phyloP scores from a whole-genome alignment of 164 flowering plant genomes.

The Houttuynia cordata region DNA sequence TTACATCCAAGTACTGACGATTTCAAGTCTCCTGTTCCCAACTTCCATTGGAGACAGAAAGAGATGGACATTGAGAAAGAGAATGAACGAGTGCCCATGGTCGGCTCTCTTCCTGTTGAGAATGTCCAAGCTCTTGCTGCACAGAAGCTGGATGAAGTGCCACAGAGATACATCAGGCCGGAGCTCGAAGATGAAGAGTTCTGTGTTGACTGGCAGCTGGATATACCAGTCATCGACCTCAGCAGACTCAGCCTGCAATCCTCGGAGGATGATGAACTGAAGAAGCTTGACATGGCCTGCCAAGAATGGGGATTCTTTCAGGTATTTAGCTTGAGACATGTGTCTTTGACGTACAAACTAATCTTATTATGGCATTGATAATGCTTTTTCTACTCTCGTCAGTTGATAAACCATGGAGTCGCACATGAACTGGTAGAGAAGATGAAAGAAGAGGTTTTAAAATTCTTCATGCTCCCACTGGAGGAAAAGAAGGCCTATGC shows the following conservation, averaged over 20 bases:
- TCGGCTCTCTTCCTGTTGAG: conserved; percentile 1
- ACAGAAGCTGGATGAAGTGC: conserved; percentile 16
- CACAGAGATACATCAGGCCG: conserved; percentile 21
- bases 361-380: neutral
- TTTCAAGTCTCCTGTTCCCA: no score
- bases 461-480: conserved; percentile 35
- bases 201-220: conserved; percentile 7
- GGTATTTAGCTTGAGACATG: conserved; percentile 15
- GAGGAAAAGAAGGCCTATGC: conserved; percentile 35
- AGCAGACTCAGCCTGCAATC: conserved; percentile 6
- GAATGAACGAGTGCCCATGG: neutral
- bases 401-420: conserved; percentile 38
- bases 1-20: no score
- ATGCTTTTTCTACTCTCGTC: neutral
- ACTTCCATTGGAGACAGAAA: no score
- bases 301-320: conserved; percentile 48
- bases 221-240: conserved; percentile 32
- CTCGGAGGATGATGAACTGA: conserved; percentile 21
- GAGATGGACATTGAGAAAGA: neutral
- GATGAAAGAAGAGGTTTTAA: conserved; percentile 24
- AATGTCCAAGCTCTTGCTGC: conserved; percentile 32
- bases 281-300: conserved; percentile 31
- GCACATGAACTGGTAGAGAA: conserved; percentile 19
- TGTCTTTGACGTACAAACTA: neutral
- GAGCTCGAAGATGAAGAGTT: conserved; percentile 13